phyloP scores from a whole-genome alignment of 306 rosid genomes.

The Hippophae tibetana region DNA sequence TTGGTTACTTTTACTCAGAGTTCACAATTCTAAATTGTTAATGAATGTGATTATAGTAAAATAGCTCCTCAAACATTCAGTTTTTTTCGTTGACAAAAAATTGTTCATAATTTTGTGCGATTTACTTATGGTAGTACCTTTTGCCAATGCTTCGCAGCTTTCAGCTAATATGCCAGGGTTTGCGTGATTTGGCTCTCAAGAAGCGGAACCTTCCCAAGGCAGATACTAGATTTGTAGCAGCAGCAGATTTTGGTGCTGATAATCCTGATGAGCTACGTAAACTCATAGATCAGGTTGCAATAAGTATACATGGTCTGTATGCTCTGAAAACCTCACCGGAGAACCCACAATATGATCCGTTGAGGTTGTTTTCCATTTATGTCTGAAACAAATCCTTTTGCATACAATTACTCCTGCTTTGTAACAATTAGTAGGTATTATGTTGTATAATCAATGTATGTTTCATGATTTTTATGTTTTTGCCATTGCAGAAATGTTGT shows the following conservation, averaged over 20 bases:
- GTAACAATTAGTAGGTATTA: not conserved
- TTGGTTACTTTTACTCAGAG: too few relatives aligned
- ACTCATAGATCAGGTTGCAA: constrained; percentile 53
- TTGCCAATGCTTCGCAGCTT: constrained; percentile 45
- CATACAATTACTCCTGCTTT: not conserved
- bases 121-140: constrained; percentile 20
- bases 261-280: constrained; percentile 66
- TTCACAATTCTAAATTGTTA: too few relatives aligned
- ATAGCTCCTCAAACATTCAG: too few relatives aligned
- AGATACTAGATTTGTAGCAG: constrained; percentile 50
- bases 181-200: constrained; percentile 52
- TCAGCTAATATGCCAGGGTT: constrained; percentile 57
- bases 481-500: constrained; percentile 63
- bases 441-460: not conserved
- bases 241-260: constrained; percentile 47
- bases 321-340: constrained; percentile 57
- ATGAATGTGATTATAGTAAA: too few relatives aligned
- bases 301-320: constrained; percentile 55
- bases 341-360: constrained; percentile 49
- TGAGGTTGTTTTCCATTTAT: constrained; percentile 41
- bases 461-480: constrained; percentile 5
- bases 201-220: constrained; percentile 41
- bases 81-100: not conserved
- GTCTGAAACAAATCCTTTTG: not conserved
- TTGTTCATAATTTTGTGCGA: constrained; percentile 1